A percentile compares a stretch with the other conserved stretches of the same genome.
phyloP scores from a whole-genome alignment of 208 protist species.

The Borovskyia barvae region DNA sequence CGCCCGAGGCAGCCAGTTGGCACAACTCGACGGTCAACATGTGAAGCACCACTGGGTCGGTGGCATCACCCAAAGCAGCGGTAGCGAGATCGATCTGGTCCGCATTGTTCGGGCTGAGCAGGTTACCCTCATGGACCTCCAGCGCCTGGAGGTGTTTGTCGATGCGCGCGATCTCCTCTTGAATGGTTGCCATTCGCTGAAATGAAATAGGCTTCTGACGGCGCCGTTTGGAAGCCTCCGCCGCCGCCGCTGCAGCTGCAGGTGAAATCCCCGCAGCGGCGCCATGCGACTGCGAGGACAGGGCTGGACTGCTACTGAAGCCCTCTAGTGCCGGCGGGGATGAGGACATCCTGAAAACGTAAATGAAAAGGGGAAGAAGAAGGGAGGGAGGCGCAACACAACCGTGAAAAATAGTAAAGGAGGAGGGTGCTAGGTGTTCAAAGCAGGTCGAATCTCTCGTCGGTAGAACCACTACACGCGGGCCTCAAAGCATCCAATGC shows the following conservation, averaged over 20 bases:
- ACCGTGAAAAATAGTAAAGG: not conserved
- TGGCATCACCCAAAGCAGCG: conserved; percentile 38
- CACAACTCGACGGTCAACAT: conserved; percentile 85
- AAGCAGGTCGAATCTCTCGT: too few species aligned
- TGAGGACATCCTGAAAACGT: conserved; percentile 3
- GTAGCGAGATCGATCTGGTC: conserved; percentile 15
- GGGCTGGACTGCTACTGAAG: conserved; percentile 6
- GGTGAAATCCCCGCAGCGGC: too few species aligned
- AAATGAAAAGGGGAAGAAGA: not conserved
- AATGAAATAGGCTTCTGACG: conserved; percentile 57
- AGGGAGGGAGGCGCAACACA: not conserved
- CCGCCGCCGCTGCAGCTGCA: not conserved
- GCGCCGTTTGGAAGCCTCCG: conserved; percentile 17
- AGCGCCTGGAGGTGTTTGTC: conserved; percentile 53
- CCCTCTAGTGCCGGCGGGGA: not conserved
- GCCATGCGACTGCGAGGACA: conserved; percentile 5
- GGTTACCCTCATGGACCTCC: conserved; percentile 27
- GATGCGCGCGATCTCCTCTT: conserved; percentile 72
- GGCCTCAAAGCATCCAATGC: too few species aligned
- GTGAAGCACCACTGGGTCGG: conserved; percentile 52
- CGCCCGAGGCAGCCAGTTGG: conserved; percentile 62
- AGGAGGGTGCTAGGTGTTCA: not conserved
- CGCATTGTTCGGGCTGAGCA: not conserved
- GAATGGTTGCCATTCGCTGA: conserved; percentile 69
- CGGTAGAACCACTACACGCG: too few species aligned